Evolutionary conservation across 2,329 filamentous ascomycete species (phyloP).

Genomic region (Alternaria angustiovoidea): DNA sequence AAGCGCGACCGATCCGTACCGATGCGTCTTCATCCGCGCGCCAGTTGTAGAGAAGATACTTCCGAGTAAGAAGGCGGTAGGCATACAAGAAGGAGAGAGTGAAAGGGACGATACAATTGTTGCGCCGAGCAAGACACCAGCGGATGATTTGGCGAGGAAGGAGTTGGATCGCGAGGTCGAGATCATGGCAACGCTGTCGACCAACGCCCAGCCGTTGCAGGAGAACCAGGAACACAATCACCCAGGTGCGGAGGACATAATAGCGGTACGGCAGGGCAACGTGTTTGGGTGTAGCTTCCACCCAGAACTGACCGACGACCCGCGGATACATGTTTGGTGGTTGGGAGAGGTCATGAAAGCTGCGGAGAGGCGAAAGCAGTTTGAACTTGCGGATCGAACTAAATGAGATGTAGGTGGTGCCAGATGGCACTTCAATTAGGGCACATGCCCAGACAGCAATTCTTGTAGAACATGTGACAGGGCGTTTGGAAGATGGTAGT

Average conservation of each 20-base stretch:
- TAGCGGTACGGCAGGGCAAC: conserved; percentile 89
- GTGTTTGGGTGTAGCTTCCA: conserved; percentile 96
- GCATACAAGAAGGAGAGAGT: conserved; percentile 59
- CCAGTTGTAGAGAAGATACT: conserved; percentile 89
- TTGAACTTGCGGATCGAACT: conserved; percentile 43
- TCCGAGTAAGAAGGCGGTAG: conserved; percentile 55
- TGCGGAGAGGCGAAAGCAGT: conserved; percentile 40
- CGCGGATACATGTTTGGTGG: conserved; percentile 95
- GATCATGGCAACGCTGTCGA: conserved; percentile 65
- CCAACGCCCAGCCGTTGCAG: conserved; percentile 57
- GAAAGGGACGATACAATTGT: conserved; percentile 61
- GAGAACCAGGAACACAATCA: conserved; percentile 58
- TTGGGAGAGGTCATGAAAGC: conserved; percentile 69
- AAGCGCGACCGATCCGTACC: conserved; percentile 64
- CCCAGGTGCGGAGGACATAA: conserved; percentile 69
- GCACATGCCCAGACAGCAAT: background rate
- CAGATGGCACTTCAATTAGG: background rate
- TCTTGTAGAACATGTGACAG: conserved; percentile 14
- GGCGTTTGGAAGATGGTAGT: conserved; percentile 18
- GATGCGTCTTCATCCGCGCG: conserved; percentile 90
- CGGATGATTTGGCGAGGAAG: conserved; percentile 55
- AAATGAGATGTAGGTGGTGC: conserved; percentile 11
- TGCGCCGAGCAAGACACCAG: conserved; percentile 63
- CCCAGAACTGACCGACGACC: conserved; percentile 88
- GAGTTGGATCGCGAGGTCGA: conserved; percentile 62